Evolutionary conservation across 257 asterid species (phyloP).

Genomic region (Solanum piurae): DNA sequence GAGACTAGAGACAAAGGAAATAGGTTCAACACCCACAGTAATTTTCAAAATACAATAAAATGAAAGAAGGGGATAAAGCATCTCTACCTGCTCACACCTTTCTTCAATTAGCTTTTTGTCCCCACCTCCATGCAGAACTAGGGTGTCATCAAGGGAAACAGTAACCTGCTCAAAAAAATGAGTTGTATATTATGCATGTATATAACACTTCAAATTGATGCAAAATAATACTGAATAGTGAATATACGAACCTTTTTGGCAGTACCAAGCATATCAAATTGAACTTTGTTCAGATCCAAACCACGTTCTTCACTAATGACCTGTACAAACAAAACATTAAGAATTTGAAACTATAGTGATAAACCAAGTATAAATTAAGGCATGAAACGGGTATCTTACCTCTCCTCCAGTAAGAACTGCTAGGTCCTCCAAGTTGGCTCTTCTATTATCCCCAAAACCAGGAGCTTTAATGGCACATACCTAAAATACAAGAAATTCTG

Average conservation of each 20-base stretch:
- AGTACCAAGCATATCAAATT: constrained; percentile 80
- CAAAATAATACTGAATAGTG: background rate
- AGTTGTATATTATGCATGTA: background rate
- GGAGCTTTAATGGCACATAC: constrained; percentile 96
- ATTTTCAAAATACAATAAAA: background rate
- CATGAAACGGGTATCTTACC: constrained; percentile 33
- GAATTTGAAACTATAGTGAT: constrained; percentile 3
- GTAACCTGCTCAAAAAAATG: constrained; percentile 47
- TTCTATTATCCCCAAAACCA: constrained; percentile 85
- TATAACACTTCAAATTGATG: background rate
- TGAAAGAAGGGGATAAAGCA: background rate
- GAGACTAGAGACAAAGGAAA: background rate
- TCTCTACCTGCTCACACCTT: constrained; percentile 82
- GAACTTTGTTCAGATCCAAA: constrained; percentile 49
- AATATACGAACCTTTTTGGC: constrained; percentile 61
- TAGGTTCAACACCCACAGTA: background rate
- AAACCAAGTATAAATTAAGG: background rate
- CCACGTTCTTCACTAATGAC: constrained; percentile 72
- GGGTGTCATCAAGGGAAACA: constrained; percentile 65
- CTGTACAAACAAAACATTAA: constrained; percentile 34
- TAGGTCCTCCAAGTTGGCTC: constrained; percentile 81
- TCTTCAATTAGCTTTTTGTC: constrained; percentile 85
- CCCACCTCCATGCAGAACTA: constrained; percentile 81
- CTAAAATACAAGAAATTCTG: constrained; percentile 22
- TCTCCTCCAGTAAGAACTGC: constrained; percentile 90